These are phyloP conservation scores for Saturnispora saitoi DNA, from an alignment of 805 yeast genomes.

Conservation along the genomic window DNA sequence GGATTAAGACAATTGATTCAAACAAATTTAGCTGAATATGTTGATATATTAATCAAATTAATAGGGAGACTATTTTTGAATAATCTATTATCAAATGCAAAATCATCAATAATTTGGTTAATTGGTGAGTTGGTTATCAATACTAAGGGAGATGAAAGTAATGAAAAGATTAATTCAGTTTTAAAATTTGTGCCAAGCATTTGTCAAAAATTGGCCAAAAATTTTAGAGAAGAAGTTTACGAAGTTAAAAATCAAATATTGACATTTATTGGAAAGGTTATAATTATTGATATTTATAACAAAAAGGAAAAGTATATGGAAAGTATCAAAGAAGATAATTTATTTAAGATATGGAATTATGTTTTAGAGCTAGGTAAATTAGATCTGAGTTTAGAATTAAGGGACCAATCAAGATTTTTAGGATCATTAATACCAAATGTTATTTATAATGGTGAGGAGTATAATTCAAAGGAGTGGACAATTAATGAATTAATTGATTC, in stretches of 20 bases:
- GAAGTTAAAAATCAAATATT: conserved; percentile 64
- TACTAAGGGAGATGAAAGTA: conserved; percentile 1
- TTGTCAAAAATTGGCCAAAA: conserved; percentile 46
- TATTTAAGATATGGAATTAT: conserved; percentile 48
- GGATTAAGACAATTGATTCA: conserved; percentile 69
- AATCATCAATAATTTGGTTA: conserved; percentile 83
- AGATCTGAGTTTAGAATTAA: conserved; percentile 65
- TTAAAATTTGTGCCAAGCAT: conserved; percentile 57
- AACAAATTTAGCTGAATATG: conserved; percentile 43
- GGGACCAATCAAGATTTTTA: conserved; percentile 79
- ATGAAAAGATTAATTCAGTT: conserved; percentile 1
- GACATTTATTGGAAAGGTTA: conserved; percentile 63
- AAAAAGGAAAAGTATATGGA: conserved; percentile 25
- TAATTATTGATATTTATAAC: conserved; percentile 42
- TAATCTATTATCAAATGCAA: conserved; percentile 35
- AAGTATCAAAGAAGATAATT: conserved; percentile 28
- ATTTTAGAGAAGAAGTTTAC: conserved; percentile 42
- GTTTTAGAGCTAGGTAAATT: conserved; percentile 58
- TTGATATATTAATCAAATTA: conserved; percentile 47
- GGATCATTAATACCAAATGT: conserved; percentile 45
- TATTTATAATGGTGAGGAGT: conserved; percentile 23
- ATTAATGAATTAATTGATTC: conserved; percentile 15
- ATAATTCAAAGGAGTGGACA: conserved; percentile 12
- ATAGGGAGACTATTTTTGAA: conserved; percentile 21
- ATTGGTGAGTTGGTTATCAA: conserved; percentile 65